Base-by-base conservation (phyloP, 139 green algal species). In the Axilococcus clingmanii region DNA sequence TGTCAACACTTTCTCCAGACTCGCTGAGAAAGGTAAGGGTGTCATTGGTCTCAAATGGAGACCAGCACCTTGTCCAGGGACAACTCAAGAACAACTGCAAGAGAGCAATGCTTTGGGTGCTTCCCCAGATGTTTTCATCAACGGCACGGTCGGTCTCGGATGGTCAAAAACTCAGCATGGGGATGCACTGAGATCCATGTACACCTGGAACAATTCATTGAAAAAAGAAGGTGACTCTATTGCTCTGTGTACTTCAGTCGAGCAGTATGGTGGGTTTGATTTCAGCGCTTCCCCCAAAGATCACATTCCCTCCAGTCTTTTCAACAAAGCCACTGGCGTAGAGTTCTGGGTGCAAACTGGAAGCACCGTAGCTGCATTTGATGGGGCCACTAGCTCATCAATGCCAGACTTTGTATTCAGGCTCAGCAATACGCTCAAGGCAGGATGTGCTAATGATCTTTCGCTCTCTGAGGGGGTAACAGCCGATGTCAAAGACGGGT, bases 41-140 rank as follows among this genome's bases (percentile, higher is more conserved):
- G 55, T 68, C 42, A 68, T 68, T 23, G 60, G 60, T 7, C 34
- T 68, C 15, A 28, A 17, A 15, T 68, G 25, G 23, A 51, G 60
- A 17, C 30, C 60, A 4, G 51, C 61, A 22, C 60, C 44, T 20
- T 51, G 44, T n/a, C 14, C 28, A 11, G 27, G 35, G 8, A 51
- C 15, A 4, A 23, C 23, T 20, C 23, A 27, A 23, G 16, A 51
- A n/a, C 7, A 7, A 34, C 20, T 32, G 44, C 15, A 34, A 33
- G 44, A 51, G 25, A 35, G 20, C 16, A 27, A 43, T 52, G 40
- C 12, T 12, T 11, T 34, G 5, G 59, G 59, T 23, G 50, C 40
- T 34, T 30, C 19, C 29, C 31, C 42, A 4, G 31, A 68, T 20
- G 32, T 68, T 19, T 61, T 68, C 12, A n/a, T 53, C 8, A 30